Conservation (phyloP, 768 basidiomycete genomes). For the Cytidiella melzeri region DNA sequence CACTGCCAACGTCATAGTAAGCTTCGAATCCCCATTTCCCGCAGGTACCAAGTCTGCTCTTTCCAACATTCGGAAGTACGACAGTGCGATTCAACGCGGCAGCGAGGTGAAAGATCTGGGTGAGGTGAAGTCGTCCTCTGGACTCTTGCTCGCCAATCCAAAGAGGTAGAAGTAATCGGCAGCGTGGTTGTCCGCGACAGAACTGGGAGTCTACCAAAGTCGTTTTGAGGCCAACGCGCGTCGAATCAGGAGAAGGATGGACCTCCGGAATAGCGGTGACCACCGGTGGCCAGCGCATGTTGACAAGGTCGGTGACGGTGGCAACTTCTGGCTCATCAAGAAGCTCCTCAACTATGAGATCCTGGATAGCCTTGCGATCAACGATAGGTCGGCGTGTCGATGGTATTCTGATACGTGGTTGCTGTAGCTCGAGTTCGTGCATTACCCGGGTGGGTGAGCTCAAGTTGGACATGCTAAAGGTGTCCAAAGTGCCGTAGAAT, state of each 20-base stretch:
- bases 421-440: background rate
- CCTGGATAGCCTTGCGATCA: background rate
- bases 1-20: constrained; percentile 40
- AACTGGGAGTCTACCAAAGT: constrained; percentile 18
- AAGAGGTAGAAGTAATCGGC: constrained; percentile 44
- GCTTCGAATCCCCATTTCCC: constrained; percentile 39
- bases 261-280: constrained; percentile 31
- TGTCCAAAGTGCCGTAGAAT: too few relatives aligned
- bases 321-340: background rate
- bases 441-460: background rate
- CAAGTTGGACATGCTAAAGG: background rate
- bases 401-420: background rate
- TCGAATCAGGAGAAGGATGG: background rate
- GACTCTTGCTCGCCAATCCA: constrained; percentile 54
- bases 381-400: background rate
- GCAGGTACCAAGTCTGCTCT: constrained; percentile 48
- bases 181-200: constrained; percentile 22
- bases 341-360: background rate
- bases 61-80: constrained; percentile 56
- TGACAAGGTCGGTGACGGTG: constrained; percentile 1
- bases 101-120: constrained; percentile 46
- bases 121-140: constrained; percentile 49
- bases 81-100: constrained; percentile 45
- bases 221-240: constrained; percentile 1
- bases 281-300: constrained; percentile 26